phyloP scores from a whole-genome alignment of 169 alveolate species.

The Cryptosporidium sp. region DNA sequence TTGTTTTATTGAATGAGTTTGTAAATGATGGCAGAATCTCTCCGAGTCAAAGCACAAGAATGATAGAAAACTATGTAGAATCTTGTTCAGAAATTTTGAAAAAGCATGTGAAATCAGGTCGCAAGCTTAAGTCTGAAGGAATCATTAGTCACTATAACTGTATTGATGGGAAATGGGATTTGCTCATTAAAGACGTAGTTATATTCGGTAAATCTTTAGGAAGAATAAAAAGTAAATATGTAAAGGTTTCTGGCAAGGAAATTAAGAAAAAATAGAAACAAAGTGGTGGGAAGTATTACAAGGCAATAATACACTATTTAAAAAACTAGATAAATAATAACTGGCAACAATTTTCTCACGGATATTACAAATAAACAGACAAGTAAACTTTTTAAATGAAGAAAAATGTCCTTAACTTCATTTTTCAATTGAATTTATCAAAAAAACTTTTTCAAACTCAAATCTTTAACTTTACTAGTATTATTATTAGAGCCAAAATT shows the following conservation, averaged over 20 bases:
- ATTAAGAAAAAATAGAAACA: not conserved
- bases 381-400: too few relatives aligned
- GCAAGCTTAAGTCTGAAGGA: slow-evolving; percentile 54
- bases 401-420: not conserved
- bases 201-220: slow-evolving; percentile 61
- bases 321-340: too few relatives aligned
- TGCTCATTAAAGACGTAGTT: slow-evolving; percentile 10
- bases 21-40: slow-evolving; percentile 19
- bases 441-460: not conserved
- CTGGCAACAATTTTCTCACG: too few relatives aligned
- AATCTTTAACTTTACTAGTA: not conserved
- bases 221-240: slow-evolving; percentile 51
- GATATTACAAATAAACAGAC: too few relatives aligned
- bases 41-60: slow-evolving; percentile 32
- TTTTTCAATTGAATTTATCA: not conserved
- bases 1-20: slow-evolving; percentile 33
- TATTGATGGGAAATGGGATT: slow-evolving; percentile 65
- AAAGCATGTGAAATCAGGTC: slow-evolving; percentile 33
- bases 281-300: not conserved
- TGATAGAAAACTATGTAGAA: slow-evolving; percentile 21
- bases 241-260: slow-evolving; percentile 42
- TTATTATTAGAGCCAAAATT: too few relatives aligned
- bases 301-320: too few relatives aligned
- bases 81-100: slow-evolving; percentile 50
- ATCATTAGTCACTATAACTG: slow-evolving; percentile 29